Evolutionary conservation across 306 rosid genomes (phyloP), one percentile per base, ranked within the genome.

Genomic region (Prunus campanulata): DNA sequence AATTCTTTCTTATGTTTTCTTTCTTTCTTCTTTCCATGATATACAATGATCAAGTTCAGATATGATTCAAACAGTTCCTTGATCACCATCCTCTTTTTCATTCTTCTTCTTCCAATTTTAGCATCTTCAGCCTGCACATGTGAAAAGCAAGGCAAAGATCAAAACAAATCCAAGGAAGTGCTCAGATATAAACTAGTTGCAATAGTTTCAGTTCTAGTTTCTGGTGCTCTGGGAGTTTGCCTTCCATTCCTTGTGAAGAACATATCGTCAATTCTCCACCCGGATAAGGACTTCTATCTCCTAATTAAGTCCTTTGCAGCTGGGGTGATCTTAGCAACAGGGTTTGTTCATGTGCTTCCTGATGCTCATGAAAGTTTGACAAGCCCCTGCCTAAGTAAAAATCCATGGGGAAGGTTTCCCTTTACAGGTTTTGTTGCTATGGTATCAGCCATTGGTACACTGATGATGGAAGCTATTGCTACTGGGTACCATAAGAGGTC

Each of bases 401-500:
- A 80, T 56, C 94, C 90, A 56, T 90, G 94, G 94, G 24, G 76
- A 27, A 48, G 76, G 83, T 90, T 87, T 42, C 91, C 94, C 44
- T 84, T 90, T 15, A 22, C 90, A 2, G 89, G 90, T 8, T 86
- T 90, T 69, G 77, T 90, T 0, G 87, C 90, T 3, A 90, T 87
- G 94, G 14, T 87, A 4, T 81, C 90, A 4, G 87, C 91, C 6
- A 68, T 77, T 76, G 84, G 81, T 22, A 86, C 90, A 62, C 35
- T 90, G 35, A 78, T 82, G 74, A 67, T 87, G 83, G 94, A 90
- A 66, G 75, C 86, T 47, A 66, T 86, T 68, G 79, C 84, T 29
- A 80, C 77, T 50, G 91, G 94, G 30, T 80, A 67, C 55, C 83
- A 79, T 18, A 84, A 77, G 68, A 87, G 87, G 61, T 65, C 85